Conservation (phyloP, 345 rosid species). For the Isatis tinctoria region DNA sequence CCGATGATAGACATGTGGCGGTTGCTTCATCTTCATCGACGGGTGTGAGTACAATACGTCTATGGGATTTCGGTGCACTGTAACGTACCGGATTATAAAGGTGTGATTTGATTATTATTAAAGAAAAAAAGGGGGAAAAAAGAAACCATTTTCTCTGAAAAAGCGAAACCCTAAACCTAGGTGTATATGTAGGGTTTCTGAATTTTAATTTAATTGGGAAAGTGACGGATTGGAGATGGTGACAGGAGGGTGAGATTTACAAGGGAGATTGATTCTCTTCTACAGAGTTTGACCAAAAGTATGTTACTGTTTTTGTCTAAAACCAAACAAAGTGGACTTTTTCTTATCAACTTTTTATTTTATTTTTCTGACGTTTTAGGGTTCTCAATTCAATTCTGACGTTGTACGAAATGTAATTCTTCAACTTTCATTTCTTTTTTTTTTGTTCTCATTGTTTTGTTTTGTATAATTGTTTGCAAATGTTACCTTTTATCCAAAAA, state of each 20-base stretch:
- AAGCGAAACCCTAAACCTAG: constrained; percentile 31
- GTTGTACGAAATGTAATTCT: constrained; percentile 19
- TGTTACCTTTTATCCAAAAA: not conserved
- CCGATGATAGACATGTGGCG: constrained; percentile 74
- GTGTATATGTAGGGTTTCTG: constrained; percentile 32
- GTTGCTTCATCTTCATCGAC: constrained; percentile 39
- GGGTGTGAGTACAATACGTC: constrained; percentile 44
- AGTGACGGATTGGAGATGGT: constrained; percentile 2
- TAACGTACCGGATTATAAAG: constrained; percentile 21
- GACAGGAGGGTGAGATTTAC: constrained; percentile 28
- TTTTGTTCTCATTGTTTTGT: not conserved
- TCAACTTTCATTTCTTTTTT: not conserved
- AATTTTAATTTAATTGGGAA: constrained; percentile 20
- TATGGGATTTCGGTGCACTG: constrained; percentile 87
- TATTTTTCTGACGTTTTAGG: not conserved
- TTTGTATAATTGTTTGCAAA: not conserved
- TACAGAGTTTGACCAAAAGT: constrained; percentile 36
- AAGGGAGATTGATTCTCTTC: constrained; percentile 22
- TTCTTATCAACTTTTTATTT: not conserved
- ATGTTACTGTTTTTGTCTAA: constrained; percentile 34
- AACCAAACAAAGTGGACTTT: constrained; percentile 31
- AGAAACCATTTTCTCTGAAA: not conserved
- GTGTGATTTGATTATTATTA: not conserved
- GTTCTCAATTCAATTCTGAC: constrained; percentile 10
- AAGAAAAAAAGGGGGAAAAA: not conserved